Evolutionary conservation across 345 rosid species (phyloP).

Genomic region (Turnera subulata): DNA sequence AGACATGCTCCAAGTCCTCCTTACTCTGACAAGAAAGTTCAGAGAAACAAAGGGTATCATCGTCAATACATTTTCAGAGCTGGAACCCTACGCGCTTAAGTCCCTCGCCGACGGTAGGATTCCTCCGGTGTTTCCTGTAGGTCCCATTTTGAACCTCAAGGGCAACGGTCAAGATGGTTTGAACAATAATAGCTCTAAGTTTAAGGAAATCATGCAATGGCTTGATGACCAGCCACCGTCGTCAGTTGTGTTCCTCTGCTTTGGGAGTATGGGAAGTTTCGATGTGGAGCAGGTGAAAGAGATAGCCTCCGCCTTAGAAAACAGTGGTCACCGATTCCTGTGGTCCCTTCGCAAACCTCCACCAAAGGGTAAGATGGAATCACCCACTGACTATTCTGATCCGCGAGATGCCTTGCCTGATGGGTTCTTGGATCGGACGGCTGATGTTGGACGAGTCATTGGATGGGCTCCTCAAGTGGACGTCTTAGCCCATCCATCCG

Average conservation of each 20-base stretch:
- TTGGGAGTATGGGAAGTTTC: conserved; percentile 37
- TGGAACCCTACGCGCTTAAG: background rate
- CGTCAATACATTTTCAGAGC: background rate
- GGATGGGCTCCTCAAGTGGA: conserved; percentile 18
- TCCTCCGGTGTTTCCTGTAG: background rate
- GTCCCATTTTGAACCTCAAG: background rate
- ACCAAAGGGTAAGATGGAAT: background rate
- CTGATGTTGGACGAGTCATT: background rate
- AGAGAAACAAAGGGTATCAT: background rate
- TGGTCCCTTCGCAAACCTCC: background rate
- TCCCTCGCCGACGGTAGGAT: background rate
- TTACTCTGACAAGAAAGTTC: background rate
- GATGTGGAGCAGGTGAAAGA: background rate
- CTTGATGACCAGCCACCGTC: conserved; percentile 44
- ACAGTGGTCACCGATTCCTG: background rate
- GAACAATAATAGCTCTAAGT: too few relatives aligned
- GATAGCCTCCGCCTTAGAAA: background rate
- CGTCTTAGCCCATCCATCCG: conserved; percentile 9
- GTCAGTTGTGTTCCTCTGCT: conserved; percentile 51
- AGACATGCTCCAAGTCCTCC: background rate
- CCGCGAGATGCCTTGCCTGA: background rate
- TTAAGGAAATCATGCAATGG: conserved; percentile 36
- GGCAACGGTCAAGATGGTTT: conserved; percentile 12
- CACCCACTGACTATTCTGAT: background rate
- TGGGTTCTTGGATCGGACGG: conserved; percentile 13